These are phyloP conservation scores for Sphaerulina populicola DNA, from an alignment of 2,329 filamentous ascomycete species.

Conservation along the genomic window DNA sequence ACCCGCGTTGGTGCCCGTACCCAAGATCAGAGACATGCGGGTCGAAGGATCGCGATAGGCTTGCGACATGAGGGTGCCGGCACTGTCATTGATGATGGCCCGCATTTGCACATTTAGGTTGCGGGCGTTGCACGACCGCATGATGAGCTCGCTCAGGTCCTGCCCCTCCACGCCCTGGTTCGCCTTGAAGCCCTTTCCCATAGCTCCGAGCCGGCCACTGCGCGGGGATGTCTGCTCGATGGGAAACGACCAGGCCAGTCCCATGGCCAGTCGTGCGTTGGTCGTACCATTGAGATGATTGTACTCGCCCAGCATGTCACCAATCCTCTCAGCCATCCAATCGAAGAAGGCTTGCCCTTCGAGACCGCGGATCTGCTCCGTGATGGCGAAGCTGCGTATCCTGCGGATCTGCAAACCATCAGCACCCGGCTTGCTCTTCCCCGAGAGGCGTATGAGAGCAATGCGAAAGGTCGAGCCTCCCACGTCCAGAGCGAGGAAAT, in stretches of 20 bases:
- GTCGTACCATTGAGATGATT: conserved; percentile 31
- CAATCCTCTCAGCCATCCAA: conserved; percentile 57
- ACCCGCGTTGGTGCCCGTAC: conserved; percentile 58
- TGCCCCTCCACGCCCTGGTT: conserved; percentile 51
- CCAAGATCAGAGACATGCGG: conserved; percentile 55
- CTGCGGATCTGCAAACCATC: conserved; percentile 47
- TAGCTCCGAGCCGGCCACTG: conserved; percentile 50
- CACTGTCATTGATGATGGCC: conserved; percentile 57
- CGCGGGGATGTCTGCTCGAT: conserved; percentile 55
- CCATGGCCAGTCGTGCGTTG: conserved; percentile 45
- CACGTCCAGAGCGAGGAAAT: conserved; percentile 55
- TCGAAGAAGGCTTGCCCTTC: conserved; percentile 54
- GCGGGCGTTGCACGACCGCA: conserved; percentile 47
- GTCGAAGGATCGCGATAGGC: conserved; percentile 54
- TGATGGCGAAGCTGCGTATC: conserved; percentile 49
- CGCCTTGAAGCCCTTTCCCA: conserved; percentile 59
- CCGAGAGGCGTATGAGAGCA: conserved; percentile 50
- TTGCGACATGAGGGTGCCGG: conserved; percentile 53
- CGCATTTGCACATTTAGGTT: conserved; percentile 51
- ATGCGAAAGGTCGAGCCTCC: conserved; percentile 60
- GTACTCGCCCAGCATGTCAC: conserved; percentile 44
- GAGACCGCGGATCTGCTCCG: conserved; percentile 48
- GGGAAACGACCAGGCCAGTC: conserved; percentile 59
- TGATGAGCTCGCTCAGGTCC: conserved; percentile 53
- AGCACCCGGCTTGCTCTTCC: conserved; percentile 27